A percentile compares a stretch with the other conserved stretches of the same genome.
Conservation (phyloP, 1,284 basidiomycete species). For the Stereum hirsutum region DNA sequence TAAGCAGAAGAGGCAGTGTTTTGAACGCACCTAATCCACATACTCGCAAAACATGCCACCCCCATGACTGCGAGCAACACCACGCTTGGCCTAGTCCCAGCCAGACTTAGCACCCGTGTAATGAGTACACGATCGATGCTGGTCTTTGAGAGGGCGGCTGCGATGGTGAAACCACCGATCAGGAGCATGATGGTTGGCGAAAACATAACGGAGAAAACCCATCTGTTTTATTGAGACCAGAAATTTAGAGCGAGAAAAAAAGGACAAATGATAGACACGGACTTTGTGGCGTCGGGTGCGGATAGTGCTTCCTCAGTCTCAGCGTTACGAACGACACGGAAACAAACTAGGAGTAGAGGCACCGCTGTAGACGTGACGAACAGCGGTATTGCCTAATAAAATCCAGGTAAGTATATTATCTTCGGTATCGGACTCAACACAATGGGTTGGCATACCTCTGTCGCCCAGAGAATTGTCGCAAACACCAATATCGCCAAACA, state of each 20-base stretch:
- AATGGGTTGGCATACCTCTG: constrained; percentile 51
- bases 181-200: constrained; percentile 95
- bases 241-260: constrained; percentile 2
- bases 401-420: constrained; percentile 3
- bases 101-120: constrained; percentile 85
- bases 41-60: constrained; percentile 95
- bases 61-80: constrained; percentile 95
- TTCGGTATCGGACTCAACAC: background rate
- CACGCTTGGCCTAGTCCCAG: constrained; percentile 79
- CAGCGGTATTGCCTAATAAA: constrained; percentile 77
- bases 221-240: constrained; percentile 31
- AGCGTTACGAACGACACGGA: constrained; percentile 71
- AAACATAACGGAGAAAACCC: constrained; percentile 74
- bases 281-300: constrained; percentile 79
- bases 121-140: constrained; percentile 93
- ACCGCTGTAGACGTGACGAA: constrained; percentile 93
- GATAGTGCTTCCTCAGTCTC: constrained; percentile 45
- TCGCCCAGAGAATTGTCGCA: constrained; percentile 93
- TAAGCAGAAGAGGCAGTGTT: constrained; percentile 13
- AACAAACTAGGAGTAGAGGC: constrained; percentile 82
- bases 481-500: constrained; percentile 90
- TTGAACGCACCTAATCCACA: constrained; percentile 86
- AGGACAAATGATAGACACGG: constrained; percentile 5
- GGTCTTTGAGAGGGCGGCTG: constrained; percentile 95
- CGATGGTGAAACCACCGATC: constrained; percentile 97